phyloP scores from a whole-genome alignment of 345 rosid genomes.

The Syzygium jambos region DNA sequence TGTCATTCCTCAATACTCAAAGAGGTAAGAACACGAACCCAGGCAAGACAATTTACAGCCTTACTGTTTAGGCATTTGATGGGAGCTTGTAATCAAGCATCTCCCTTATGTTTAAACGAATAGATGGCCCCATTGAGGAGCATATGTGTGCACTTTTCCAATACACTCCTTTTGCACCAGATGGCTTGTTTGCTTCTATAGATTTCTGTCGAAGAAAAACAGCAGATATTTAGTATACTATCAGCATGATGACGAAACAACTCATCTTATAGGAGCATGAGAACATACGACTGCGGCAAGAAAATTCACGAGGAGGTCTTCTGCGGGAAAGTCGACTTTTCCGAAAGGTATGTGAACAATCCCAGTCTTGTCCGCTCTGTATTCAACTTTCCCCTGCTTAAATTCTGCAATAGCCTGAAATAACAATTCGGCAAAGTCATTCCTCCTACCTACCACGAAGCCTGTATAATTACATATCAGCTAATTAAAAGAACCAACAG shows the following conservation, averaged over 20 bases:
- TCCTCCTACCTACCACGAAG: background rate
- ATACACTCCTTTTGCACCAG: constrained; percentile 95
- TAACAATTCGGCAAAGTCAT: background rate
- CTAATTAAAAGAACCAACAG: background rate
- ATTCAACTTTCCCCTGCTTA: constrained; percentile 93
- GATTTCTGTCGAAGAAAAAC: constrained; percentile 57
- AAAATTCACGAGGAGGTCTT: constrained; percentile 75
- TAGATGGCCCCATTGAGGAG: constrained; percentile 98
- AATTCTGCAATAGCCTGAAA: constrained; percentile 93
- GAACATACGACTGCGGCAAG: constrained; percentile 67
- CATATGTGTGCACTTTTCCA: constrained; percentile 92
- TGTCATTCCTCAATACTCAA: background rate
- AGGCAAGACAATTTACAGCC: background rate
- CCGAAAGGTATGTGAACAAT: constrained; percentile 96
- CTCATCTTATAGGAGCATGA: background rate
- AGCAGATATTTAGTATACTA: background rate
- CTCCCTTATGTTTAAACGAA: constrained; percentile 73
- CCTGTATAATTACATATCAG: background rate
- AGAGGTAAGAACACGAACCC: background rate
- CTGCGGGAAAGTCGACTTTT: constrained; percentile 62
- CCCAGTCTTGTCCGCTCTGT: constrained; percentile 95
- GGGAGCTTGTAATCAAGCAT: constrained; percentile 81
- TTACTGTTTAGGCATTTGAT: constrained; percentile 9
- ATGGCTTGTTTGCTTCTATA: constrained; percentile 88
- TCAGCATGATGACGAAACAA: background rate